phyloP scores from a whole-genome alignment of 176 grass and related monocot species.

The Rhynchospora pubera region DNA sequence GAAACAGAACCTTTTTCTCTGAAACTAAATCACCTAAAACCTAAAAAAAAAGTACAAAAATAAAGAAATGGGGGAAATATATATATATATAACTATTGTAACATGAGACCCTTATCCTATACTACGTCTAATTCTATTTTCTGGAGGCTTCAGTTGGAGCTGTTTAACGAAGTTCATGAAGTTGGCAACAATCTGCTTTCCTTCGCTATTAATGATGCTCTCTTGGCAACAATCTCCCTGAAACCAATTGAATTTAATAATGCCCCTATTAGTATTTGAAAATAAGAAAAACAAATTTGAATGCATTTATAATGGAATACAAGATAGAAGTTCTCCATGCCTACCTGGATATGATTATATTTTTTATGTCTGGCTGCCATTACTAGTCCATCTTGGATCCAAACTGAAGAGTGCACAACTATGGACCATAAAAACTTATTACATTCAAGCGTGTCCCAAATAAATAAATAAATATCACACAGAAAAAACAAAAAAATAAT shows the following conservation, averaged over 20 bases:
- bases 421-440: too few relatives aligned
- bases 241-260: constrained; percentile 16
- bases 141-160: not conserved
- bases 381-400: constrained; percentile 85
- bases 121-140: not conserved
- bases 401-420: constrained; percentile 32
- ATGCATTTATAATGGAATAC: not conserved
- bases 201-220: constrained; percentile 84
- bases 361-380: constrained; percentile 80
- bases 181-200: constrained; percentile 75
- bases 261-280: not conserved
- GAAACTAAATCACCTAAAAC: too few relatives aligned
- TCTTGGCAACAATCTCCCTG: constrained; percentile 93
- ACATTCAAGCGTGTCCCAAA: too few relatives aligned
- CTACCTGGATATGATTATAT: constrained; percentile 85
- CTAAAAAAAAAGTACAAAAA: too few relatives aligned
- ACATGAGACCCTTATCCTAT: too few relatives aligned
- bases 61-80: too few relatives aligned
- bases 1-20: too few relatives aligned
- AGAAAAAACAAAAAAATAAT: too few relatives aligned
- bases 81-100: too few relatives aligned
- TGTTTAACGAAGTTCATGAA: constrained; percentile 57
- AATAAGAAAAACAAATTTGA: not conserved
- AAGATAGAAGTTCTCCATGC: not conserved
- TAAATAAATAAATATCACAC: too few relatives aligned